These are phyloP conservation scores for Neotropicomus parvogracilis DNA, from an alignment of 1,284 basidiomycete species.

Conservation along the genomic window DNA sequence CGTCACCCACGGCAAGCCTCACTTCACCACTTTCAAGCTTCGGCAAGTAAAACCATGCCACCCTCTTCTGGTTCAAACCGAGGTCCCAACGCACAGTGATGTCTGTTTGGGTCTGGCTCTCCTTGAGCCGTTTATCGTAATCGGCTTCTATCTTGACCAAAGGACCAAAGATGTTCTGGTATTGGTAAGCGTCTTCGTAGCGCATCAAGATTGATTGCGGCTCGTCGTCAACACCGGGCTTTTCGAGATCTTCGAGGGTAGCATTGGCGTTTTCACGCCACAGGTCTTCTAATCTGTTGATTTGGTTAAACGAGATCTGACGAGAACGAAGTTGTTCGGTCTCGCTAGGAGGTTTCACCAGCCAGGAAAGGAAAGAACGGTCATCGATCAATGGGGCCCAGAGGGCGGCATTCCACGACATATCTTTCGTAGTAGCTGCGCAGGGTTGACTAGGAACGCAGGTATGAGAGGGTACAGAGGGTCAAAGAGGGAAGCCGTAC, in stretches of 20 bases:
- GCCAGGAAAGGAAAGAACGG: conserved; percentile 96
- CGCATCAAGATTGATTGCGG: conserved; percentile 86
- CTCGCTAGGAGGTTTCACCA: conserved; percentile 96
- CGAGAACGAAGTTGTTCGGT: conserved; percentile 92
- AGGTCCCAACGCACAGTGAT: conserved; percentile 96
- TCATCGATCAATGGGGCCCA: conserved; percentile 99
- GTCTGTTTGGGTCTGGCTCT: conserved; percentile 97
- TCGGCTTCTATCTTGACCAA: conserved; percentile 99
- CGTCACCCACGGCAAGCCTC: conserved; percentile 93
- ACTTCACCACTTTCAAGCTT: conserved; percentile 99
- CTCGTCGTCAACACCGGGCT: conserved; percentile 94
- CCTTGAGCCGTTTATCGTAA: conserved; percentile 97
- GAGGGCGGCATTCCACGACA: conserved; percentile 96
- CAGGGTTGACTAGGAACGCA: conserved; percentile 79
- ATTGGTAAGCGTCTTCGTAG: conserved; percentile 99
- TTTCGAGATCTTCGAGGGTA: conserved; percentile 94
- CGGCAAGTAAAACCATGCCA: conserved; percentile 95
- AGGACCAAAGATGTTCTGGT: conserved; percentile 98
- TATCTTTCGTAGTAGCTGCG: conserved; percentile 94
- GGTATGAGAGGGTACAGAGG: conserved; percentile 8
- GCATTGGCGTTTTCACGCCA: conserved; percentile 97
- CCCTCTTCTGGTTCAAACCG: conserved; percentile 95
- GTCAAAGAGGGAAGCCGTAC: conserved; percentile 42
- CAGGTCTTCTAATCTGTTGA: conserved; percentile 94
- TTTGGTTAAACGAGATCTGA: conserved; percentile 95